These are phyloP conservation scores for Linanthus parryae DNA, from an alignment of 148 eudicot genomes.

Conservation along the genomic window DNA sequence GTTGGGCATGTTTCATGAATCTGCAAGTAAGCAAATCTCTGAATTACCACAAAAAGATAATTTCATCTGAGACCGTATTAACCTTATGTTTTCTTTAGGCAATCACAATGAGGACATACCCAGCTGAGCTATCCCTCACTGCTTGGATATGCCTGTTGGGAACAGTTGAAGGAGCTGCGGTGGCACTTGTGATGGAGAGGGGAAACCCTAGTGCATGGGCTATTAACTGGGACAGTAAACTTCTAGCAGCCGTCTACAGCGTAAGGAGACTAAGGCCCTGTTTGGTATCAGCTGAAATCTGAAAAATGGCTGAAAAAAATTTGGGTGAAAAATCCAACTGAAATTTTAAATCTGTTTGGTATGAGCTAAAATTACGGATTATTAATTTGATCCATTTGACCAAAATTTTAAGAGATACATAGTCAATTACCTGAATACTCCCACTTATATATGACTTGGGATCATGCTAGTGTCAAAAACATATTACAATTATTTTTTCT, in stretches of 20 bases:
- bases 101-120: constrained; percentile 63
- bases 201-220: constrained; percentile 57
- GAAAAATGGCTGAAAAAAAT: too few relatives aligned
- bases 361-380: too few relatives aligned
- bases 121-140: constrained; percentile 72
- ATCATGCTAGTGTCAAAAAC: too few relatives aligned
- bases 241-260: constrained; percentile 72
- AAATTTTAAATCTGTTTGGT: too few relatives aligned
- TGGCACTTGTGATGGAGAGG: constrained; percentile 72
- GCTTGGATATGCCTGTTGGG: constrained; percentile 89
- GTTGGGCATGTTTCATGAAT: constrained; percentile 85
- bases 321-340: too few relatives aligned
- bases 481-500: too few relatives aligned
- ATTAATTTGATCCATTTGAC: too few relatives aligned
- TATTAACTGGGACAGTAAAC: constrained; percentile 59
- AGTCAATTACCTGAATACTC: too few relatives aligned
- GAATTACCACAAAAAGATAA: neutral
- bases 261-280: too few relatives aligned
- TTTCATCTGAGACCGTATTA: neutral
- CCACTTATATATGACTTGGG: too few relatives aligned
- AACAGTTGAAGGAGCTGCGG: constrained; percentile 56
- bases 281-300: too few relatives aligned
- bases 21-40: constrained; percentile 34
- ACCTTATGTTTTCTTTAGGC: constrained; percentile 30
- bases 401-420: too few relatives aligned